A percentile compares a stretch with the other conserved stretches of the same genome.
These are phyloP conservation scores for Chytriomyces confervae DNA, from an alignment of 192 early-diverging fungal genomes.

Conservation along the genomic window DNA sequence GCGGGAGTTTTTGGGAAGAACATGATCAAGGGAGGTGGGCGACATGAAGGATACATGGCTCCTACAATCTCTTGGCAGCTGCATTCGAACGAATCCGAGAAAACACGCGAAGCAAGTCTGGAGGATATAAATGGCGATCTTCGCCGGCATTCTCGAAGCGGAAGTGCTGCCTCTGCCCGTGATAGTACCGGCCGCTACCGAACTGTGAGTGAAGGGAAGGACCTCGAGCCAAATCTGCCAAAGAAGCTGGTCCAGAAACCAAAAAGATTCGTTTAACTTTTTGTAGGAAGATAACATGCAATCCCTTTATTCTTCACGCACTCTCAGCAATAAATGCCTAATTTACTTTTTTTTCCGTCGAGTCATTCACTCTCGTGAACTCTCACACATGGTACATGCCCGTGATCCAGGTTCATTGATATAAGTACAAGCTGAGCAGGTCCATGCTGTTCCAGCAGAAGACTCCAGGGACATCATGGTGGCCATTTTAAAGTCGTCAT, in stretches of 20 bases:
- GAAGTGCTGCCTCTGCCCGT: not conserved
- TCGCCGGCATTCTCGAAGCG: not conserved
- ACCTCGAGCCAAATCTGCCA: too few relatives aligned
- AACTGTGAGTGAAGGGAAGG: too few relatives aligned
- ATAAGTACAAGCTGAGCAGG: conserved; percentile 13
- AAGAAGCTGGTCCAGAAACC: too few relatives aligned
- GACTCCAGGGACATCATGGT: conserved; percentile 1
- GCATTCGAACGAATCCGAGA: not conserved
- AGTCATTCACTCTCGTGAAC: not conserved
- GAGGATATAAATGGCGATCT: not conserved
- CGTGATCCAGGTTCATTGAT: not conserved
- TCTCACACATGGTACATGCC: not conserved
- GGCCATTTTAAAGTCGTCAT: conserved; percentile 8
- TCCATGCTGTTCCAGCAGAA: not conserved
- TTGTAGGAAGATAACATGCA: not conserved
- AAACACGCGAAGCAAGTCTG: not conserved
- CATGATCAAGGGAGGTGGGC: not conserved
- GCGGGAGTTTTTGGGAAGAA: not conserved
- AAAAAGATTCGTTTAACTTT: not conserved
- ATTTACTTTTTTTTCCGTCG: too few relatives aligned
- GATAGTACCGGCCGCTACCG: too few relatives aligned
- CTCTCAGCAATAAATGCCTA: too few relatives aligned
- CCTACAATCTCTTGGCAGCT: not conserved
- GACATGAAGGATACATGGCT: not conserved
- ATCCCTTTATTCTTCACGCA: not conserved